Percentiles rank a stretch among this genome's conserved stretches.
Evolutionary conservation across 116 monocot species (phyloP).

Genomic region (Zostera marina): DNA sequence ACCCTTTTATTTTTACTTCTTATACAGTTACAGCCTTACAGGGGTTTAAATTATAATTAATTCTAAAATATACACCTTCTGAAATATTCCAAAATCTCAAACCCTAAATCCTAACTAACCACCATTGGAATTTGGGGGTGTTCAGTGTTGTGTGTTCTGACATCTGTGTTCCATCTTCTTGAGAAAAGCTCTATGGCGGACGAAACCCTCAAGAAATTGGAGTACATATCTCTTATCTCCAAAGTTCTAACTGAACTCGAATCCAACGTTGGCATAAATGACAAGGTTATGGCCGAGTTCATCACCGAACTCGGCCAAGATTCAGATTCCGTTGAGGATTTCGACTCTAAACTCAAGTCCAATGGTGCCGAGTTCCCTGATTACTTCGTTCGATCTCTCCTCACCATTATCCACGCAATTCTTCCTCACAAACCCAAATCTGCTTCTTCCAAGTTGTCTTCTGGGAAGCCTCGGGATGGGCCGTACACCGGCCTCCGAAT

Average conservation of each 20-base stretch:
- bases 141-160: too few relatives aligned
- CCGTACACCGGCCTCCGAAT: conserved; percentile 28
- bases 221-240: conserved; percentile 77
- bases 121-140: too few relatives aligned
- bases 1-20: too few relatives aligned
- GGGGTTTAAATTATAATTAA: too few relatives aligned
- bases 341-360: conserved; percentile 66
- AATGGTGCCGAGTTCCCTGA: conserved; percentile 87
- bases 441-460: not conserved
- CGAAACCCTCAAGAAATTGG: conserved; percentile 50
- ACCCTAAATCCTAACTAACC: too few relatives aligned
- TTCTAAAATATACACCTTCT: too few relatives aligned
- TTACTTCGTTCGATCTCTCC: conserved; percentile 86
- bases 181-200: not conserved
- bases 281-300: conserved; percentile 34
- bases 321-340: conserved; percentile 46
- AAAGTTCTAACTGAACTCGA: conserved; percentile 84
- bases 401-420: conserved; percentile 90
- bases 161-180: too few relatives aligned
- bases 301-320: conserved; percentile 33
- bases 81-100: too few relatives aligned
- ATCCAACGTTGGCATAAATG: conserved; percentile 36
- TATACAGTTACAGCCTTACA: too few relatives aligned
- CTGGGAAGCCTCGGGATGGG: not conserved
- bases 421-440: conserved; percentile 37